phyloP scores from a whole-genome alignment of 1,284 basidiomycete species.

The Cutaneotrichosporon mucoides region DNA sequence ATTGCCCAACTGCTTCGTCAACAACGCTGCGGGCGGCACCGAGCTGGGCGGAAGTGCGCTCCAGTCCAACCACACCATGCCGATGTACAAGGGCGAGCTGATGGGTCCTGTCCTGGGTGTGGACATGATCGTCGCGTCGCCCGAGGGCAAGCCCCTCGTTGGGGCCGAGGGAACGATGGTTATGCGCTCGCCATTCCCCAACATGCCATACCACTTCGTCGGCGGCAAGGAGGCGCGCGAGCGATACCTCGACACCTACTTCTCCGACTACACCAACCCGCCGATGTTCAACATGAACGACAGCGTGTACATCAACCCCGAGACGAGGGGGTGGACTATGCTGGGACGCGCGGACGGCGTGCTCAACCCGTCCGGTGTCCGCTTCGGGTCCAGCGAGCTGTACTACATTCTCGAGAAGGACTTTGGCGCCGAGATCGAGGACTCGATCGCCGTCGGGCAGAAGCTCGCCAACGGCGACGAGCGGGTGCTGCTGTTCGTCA shows the following conservation, averaged over 20 bases:
- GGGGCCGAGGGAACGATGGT: slow-evolving; percentile 37
- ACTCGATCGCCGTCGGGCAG: slow-evolving; percentile 40
- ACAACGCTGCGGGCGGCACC: slow-evolving; percentile 33
- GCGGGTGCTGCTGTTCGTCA: slow-evolving; percentile 39
- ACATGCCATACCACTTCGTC: slow-evolving; percentile 35
- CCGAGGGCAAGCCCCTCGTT: slow-evolving; percentile 12
- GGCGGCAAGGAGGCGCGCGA: slow-evolving; percentile 26
- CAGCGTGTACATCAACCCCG: slow-evolving; percentile 19
- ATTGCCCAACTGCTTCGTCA: slow-evolving; percentile 31
- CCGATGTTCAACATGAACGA: slow-evolving; percentile 27
- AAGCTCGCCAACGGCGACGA: slow-evolving; percentile 32
- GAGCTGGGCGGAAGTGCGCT: slow-evolving; percentile 39
- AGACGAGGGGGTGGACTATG: slow-evolving; percentile 17
- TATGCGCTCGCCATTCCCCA: slow-evolving; percentile 38
- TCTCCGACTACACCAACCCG: slow-evolving; percentile 27
- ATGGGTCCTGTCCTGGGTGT: slow-evolving; percentile 38
- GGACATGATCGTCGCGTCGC: slow-evolving; percentile 26
- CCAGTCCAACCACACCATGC: slow-evolving; percentile 29
- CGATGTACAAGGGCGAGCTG: slow-evolving; percentile 37
- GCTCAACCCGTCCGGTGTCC: slow-evolving; percentile 29
- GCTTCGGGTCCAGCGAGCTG: slow-evolving; percentile 27
- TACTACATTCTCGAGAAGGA: slow-evolving; percentile 29
- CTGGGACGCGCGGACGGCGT: slow-evolving; percentile 28
- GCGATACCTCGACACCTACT: slow-evolving; percentile 43
- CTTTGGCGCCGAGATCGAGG: slow-evolving; percentile 30